phyloP scores from a whole-genome alignment of 2,329 filamentous ascomycete genomes.

The Aplosporella prunicola region DNA sequence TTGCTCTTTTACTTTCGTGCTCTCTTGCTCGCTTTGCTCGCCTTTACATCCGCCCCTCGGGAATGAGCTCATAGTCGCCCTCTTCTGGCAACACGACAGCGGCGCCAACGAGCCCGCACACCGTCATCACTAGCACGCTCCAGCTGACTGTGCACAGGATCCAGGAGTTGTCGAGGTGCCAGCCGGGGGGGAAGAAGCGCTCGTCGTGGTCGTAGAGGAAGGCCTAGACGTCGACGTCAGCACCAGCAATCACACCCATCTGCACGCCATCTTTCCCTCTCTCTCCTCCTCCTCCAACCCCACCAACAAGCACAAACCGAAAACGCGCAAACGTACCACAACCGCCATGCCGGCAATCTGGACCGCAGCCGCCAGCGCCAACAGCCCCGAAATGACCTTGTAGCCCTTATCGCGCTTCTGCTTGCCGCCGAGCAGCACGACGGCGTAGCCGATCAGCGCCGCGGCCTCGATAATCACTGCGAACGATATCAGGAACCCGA shows the following conservation, averaged over 20 bases:
- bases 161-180: constrained; percentile 72
- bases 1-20: neutral
- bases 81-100: constrained; percentile 66
- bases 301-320: neutral
- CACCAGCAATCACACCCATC: constrained; percentile 1
- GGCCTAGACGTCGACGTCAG: constrained; percentile 55
- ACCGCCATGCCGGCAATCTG: constrained; percentile 72
- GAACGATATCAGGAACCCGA: constrained; percentile 81
- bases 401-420: constrained; percentile 73
- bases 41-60: constrained; percentile 15
- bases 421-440: constrained; percentile 70
- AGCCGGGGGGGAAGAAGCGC: constrained; percentile 67
- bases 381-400: constrained; percentile 60
- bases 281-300: neutral
- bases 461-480: constrained; percentile 73
- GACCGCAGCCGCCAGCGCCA: constrained; percentile 56
- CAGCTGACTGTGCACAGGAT: constrained; percentile 56
- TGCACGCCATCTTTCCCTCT: neutral
- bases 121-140: constrained; percentile 45
- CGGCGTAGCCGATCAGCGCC: constrained; percentile 66
- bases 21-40: neutral
- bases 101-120: constrained; percentile 52
- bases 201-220: constrained; percentile 77
- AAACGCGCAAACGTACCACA: constrained; percentile 69
- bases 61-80: constrained; percentile 76